A percentile compares a stretch with the other conserved stretches of the same genome.
Conservation (phyloP, 2,329 filamentous ascomycete genomes). For the Alternaria sp. region DNA sequence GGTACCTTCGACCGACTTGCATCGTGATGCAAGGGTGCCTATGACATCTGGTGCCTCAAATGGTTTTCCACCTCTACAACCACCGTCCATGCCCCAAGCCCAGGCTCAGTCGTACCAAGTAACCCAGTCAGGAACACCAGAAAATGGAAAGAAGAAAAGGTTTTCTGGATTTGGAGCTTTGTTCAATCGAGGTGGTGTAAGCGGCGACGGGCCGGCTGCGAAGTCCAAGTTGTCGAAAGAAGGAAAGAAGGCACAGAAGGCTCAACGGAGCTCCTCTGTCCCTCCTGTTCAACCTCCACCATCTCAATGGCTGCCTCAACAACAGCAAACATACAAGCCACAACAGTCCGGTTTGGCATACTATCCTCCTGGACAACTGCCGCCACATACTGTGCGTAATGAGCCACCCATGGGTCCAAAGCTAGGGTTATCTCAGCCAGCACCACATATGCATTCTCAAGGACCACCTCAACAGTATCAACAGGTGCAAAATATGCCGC, state of each 20-base stretch:
- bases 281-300: slow-evolving; percentile 20
- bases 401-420: slow-evolving; percentile 28
- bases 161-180: slow-evolving; percentile 57
- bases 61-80: slow-evolving; percentile 35
- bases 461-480: slow-evolving; percentile 19
- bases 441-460: slow-evolving; percentile 25
- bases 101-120: slow-evolving; percentile 25
- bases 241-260: slow-evolving; percentile 47
- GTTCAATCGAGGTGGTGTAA: slow-evolving; percentile 53
- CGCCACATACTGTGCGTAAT: slow-evolving; percentile 26
- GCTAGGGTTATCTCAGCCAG: slow-evolving; percentile 19
- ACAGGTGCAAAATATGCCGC: slow-evolving; percentile 15
- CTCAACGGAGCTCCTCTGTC: slow-evolving; percentile 35
- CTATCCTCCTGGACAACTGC: slow-evolving; percentile 24
- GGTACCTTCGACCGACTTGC: slow-evolving; percentile 41
- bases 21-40: slow-evolving; percentile 39
- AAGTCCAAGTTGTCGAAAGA: slow-evolving; percentile 51
- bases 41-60: slow-evolving; percentile 31
- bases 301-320: slow-evolving; percentile 29
- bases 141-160: slow-evolving; percentile 54
- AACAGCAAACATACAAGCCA: slow-evolving; percentile 24
- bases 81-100: slow-evolving; percentile 14
- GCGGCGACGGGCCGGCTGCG: slow-evolving; percentile 30
- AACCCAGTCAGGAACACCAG: slow-evolving; percentile 26
- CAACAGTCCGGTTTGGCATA: slow-evolving; percentile 31